Evolutionary conservation across 169 alveolate species (phyloP).

Genomic region (Plasmodium fragile): DNA sequence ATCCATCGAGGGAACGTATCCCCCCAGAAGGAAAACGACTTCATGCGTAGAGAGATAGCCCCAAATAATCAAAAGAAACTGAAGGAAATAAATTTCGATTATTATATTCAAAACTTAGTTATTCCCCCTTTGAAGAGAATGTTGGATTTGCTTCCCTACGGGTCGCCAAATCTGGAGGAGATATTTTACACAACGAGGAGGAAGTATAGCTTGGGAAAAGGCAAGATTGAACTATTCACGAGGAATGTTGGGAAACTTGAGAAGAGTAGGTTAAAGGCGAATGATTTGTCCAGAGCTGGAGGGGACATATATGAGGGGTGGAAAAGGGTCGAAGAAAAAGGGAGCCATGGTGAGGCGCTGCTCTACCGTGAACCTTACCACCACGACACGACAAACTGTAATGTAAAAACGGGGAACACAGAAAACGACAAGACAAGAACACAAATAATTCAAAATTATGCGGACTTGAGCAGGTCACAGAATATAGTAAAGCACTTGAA

Average conservation of each 20-base stretch:
- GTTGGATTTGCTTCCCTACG: slow-evolving; percentile 74
- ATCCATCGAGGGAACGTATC: background rate
- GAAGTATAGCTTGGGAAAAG: background rate
- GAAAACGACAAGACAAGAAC: background rate
- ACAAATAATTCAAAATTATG: slow-evolving; percentile 48
- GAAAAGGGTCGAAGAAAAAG: background rate
- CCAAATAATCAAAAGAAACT: slow-evolving; percentile 28
- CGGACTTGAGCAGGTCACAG: slow-evolving; percentile 62
- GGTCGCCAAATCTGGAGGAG: slow-evolving; percentile 13
- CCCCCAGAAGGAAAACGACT: background rate
- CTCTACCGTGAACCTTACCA: slow-evolving; percentile 6
- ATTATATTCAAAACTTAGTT: slow-evolving; percentile 76
- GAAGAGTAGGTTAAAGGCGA: background rate
- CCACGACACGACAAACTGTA: background rate
- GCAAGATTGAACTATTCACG: slow-evolving; percentile 21
- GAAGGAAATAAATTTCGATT: slow-evolving; percentile 73
- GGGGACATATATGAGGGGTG: background rate
- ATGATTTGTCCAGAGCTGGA: background rate
- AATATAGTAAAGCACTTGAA: slow-evolving; percentile 44
- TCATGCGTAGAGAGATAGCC: background rate
- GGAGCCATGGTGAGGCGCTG: slow-evolving; percentile 12
- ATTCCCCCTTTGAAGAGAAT: slow-evolving; percentile 79
- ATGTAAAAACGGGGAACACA: slow-evolving; percentile 8
- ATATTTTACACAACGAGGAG: slow-evolving; percentile 21
- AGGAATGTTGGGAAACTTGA: background rate